A percentile compares a stretch with the other conserved stretches of the same genome.
Evolutionary conservation across 257 asterid genomes (phyloP).

Genomic region (Solanum paucissectum): DNA sequence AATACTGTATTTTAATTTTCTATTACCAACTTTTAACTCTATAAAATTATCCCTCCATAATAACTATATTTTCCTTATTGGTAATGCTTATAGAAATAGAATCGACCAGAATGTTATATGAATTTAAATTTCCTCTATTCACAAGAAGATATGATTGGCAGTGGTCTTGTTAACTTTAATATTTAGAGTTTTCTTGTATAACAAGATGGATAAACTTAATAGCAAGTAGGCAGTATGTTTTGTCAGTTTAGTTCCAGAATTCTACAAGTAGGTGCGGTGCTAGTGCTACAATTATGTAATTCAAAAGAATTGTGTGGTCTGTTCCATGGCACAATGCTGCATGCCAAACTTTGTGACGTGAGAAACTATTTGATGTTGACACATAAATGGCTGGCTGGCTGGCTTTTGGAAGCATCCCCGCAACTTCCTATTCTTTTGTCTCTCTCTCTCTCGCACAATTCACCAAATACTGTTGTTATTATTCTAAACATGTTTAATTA

Average conservation of each 20-base stretch:
- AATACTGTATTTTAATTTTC: neutral
- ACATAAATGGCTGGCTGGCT: no score
- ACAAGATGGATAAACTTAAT: no score
- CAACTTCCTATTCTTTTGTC: neutral
- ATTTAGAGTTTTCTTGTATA: no score
- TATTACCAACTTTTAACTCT: neutral
- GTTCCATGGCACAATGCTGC: no score
- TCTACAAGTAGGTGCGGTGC: no score
- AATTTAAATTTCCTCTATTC: neutral
- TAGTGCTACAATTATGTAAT: no score
- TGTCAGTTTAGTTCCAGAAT: no score
- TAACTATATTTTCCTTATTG: neutral
- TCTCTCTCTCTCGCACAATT: neutral
- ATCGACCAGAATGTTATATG: no score
- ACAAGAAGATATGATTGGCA: neutral
- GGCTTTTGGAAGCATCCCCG: neutral
- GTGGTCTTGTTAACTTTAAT: neutral
- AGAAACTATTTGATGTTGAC: no score
- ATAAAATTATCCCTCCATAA: neutral
- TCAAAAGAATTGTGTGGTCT: no score
- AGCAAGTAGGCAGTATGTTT: no score
- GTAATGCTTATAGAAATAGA: neutral
- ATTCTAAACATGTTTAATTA: neutral
- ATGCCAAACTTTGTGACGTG: no score
- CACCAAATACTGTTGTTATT: neutral